These are phyloP conservation scores for Nephelium lappaceum DNA, from an alignment of 345 rosid genomes.

Conservation along the genomic window DNA sequence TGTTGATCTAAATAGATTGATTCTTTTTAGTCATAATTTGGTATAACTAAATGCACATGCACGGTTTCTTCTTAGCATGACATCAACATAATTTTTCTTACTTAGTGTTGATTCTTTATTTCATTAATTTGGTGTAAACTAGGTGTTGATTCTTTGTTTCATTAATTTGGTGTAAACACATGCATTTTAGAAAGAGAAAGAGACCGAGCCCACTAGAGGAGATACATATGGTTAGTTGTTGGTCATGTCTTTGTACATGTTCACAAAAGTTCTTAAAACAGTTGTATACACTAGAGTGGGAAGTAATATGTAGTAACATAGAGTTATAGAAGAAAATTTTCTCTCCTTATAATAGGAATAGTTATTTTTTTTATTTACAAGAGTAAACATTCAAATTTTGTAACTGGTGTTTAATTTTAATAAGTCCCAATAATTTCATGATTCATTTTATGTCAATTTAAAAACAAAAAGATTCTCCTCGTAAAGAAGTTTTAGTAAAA, in stretches of 20 bases:
- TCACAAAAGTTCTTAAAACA: too few relatives aligned
- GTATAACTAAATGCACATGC: slow-evolving; percentile 53
- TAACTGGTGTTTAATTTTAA: too few relatives aligned
- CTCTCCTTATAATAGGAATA: too few relatives aligned
- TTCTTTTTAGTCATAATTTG: slow-evolving; percentile 34
- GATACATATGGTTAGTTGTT: too few relatives aligned
- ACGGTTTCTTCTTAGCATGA: slow-evolving; percentile 35
- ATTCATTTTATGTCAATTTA: too few relatives aligned
- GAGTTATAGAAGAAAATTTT: too few relatives aligned
- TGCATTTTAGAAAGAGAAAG: neutral
- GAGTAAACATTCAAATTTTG: too few relatives aligned
- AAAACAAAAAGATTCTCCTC: neutral
- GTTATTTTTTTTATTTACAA: too few relatives aligned
- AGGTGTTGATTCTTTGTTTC: neutral
- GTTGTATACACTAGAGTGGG: too few relatives aligned
- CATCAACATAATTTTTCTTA: slow-evolving; percentile 16
- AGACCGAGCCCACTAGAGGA: too few relatives aligned
- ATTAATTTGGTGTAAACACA: neutral
- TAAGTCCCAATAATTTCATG: too few relatives aligned
- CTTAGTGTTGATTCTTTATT: neutral
- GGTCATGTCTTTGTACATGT: neutral
- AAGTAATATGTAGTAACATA: too few relatives aligned
- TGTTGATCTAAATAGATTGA: slow-evolving; percentile 26
- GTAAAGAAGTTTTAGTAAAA: neutral
- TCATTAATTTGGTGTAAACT: neutral